These are phyloP conservation scores for Gonium pectorale DNA, from an alignment of 139 green algal species.

Conservation along the genomic window DNA sequence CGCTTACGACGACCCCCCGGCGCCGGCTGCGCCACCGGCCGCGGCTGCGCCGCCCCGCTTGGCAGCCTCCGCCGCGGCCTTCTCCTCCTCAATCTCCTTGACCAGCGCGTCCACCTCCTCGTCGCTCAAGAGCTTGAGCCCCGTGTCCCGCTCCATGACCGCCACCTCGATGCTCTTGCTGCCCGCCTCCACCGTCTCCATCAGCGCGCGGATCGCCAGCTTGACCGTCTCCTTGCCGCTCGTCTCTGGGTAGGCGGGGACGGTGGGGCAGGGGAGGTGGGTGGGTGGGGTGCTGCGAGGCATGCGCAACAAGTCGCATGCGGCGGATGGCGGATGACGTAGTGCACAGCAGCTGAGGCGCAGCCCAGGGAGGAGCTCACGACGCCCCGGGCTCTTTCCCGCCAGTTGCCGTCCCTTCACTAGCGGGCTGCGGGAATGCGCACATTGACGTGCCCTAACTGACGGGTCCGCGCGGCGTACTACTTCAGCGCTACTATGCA, in stretches of 20 bases:
- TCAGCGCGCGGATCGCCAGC: slow-evolving; percentile 91
- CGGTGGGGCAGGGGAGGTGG: no score
- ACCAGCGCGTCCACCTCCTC: slow-evolving; percentile 89
- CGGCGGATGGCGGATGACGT: no score
- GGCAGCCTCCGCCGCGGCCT: slow-evolving; percentile 82
- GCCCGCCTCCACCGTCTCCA: slow-evolving; percentile 88
- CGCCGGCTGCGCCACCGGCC: neutral
- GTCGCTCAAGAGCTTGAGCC: slow-evolving; percentile 74
- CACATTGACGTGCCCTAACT: no score
- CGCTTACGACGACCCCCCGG: neutral
- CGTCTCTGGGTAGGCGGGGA: slow-evolving; percentile 88
- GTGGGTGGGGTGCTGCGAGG: no score
- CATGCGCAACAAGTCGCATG: no score
- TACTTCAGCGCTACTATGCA: no score
- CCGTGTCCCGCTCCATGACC: slow-evolving; percentile 81
- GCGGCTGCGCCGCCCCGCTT: slow-evolving; percentile 52
- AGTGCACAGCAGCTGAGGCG: no score
- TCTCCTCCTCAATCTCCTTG: slow-evolving; percentile 91
- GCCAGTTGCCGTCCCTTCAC: no score
- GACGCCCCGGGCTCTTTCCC: no score
- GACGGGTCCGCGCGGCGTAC: no score
- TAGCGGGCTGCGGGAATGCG: no score
- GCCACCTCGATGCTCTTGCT: slow-evolving; percentile 86
- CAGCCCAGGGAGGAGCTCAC: no score
- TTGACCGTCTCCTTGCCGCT: slow-evolving; percentile 88